Evolutionary conservation across 2,329 filamentous ascomycete genomes (phyloP), one percentile per base, ranked within the genome.

Genomic region (Xylaria sp.): DNA sequence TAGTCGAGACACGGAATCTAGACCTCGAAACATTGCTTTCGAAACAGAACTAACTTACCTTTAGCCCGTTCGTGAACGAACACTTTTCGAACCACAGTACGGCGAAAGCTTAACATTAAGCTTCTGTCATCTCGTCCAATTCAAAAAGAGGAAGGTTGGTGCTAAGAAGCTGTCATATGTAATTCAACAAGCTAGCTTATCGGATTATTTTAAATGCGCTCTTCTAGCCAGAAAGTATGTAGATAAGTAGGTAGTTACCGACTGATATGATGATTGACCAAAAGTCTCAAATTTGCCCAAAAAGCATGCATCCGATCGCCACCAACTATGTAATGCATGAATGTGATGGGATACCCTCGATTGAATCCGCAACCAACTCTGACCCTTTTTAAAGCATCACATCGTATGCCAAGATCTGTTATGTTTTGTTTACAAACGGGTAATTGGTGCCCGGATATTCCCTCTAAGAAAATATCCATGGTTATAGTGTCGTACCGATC

Each of bases 371-470:
- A 17, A 45, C 48, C 42, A 21, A 54, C 63, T 57, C 57, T 60
- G 64, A 34, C 62, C 57, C 47, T 51, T 63, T 59, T 14, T 12
- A 39, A 64, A 50, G 48, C 55, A 48, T 64, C 55, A 32, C 39
- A 64, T 67, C 48, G 48, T 54, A 27, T 64, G 47, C 54, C 54
- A 50, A 57, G 59, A 42, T 53, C 50, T 21, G n/a, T 12, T 34
- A 19, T 51, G 36, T 67, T 67, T 56, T 34, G 55, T 67, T 67
- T 69, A n/a, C 21, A 32, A n/a, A 42, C 32, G 50, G 48, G 39
- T 62, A 59, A 60, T 30, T 39, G 32, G 24, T n/a, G 19, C 19
- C 53, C n/a, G 21, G 39, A 24, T 50, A 8, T 48, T 54, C 34
- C 30, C 27, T 24, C 30, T 53, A 30, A 58, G 30, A 51, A 58